Evolutionary conservation across 805 yeast species (phyloP), one percentile per base, ranked within the genome.

Genomic region (Lipomyces oligophaga): DNA sequence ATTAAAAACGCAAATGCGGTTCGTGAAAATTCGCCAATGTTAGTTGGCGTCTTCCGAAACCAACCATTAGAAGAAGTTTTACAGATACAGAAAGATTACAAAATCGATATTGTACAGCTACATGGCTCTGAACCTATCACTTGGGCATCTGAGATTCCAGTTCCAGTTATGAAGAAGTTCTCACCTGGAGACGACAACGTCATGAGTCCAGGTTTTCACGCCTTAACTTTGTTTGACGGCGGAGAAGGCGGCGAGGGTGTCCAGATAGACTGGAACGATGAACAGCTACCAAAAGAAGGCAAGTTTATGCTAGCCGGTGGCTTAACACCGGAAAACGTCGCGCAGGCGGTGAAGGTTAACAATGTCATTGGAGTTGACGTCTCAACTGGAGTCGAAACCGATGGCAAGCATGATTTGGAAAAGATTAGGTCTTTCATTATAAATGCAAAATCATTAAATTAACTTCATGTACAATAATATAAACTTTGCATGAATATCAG

Each of bases 281-380:
- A 67, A 1, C 64, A 68, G 7, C 69, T 80, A 33, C 60, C 67
- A 1, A 49, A 70, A 0, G 63, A 65, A 4, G 66, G 63, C 8
- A 45, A 70, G 36, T 85, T 74, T 58, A 60, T 93, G 0, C 69
- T 93, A 22, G 97, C 97, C 0, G 98, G 98, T 4, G 98, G 98
- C 0, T 71, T 93, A 47, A 81, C 73, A 0, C 86, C 93, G 0
- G 79, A 73, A 1, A 93, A 89, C 58, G 86, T 93, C 4, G 46
- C 48, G 0, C 62, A 63, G 1, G 94, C 95, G 0, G 51, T 67
- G 13, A 34, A 42, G 5, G 63, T 76, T 10, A 55, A 61, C 0
- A 90, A 93, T 20, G 79, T 85, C n/a, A 61, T 80, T 30, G 97
- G 97, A 3, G 90, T 85, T 21, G 98, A 90, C 66, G 97, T 93